Evolutionary conservation across 495 filamentous ascomycete genomes (phyloP), one percentile per base, ranked within the genome.

Genomic region (Neurospora terricola): DNA sequence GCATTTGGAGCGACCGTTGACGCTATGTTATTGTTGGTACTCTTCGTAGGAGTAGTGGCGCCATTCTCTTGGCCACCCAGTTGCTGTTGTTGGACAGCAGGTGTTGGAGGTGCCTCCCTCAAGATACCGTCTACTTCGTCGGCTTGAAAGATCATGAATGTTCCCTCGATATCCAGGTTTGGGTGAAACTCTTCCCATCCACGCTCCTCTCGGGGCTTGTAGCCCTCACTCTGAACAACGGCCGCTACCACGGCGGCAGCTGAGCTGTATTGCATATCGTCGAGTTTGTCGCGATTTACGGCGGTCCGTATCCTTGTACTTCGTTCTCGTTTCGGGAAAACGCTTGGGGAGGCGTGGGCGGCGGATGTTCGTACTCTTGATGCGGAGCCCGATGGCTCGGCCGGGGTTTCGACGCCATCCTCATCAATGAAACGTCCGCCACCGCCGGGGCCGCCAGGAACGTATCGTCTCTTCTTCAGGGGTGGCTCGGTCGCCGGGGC

Each of bases 181-280:
- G 92, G 94, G 80, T 99, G 96, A 71, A 97, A 98, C 81, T 98
- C 96, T 77, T 96, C 93, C 92, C 94, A 99, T 16, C 93, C 92
- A 72, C 94, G 90, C 82, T 99, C 96, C 81, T 99, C 96, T 72
- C 96, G 87, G 4, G 96, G 96, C 79, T 99, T 98, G 82, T 97
- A 98, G 18, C 94, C 94, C 83, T 98, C 95, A 74, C 91, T 94
- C 75, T 95, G 92, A 69, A 93, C 93, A 34, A 93, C 88, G 34
- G 93, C 93, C 43, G 93, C 91, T 5, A 92, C 91, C 23, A 93
- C 93, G 10, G 93, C 93, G 34, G 94, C 93, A 27, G 94, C 93
- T 21, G 92, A 94, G 76, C 89, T 92, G 73, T 91, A 85, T 71
- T 84, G 85, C 80, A 94, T 83, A 76, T 85, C 86, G 73, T 88